Evolutionary conservation across 306 rosid species (phyloP).

Genomic region (Arachis stenosperma): DNA sequence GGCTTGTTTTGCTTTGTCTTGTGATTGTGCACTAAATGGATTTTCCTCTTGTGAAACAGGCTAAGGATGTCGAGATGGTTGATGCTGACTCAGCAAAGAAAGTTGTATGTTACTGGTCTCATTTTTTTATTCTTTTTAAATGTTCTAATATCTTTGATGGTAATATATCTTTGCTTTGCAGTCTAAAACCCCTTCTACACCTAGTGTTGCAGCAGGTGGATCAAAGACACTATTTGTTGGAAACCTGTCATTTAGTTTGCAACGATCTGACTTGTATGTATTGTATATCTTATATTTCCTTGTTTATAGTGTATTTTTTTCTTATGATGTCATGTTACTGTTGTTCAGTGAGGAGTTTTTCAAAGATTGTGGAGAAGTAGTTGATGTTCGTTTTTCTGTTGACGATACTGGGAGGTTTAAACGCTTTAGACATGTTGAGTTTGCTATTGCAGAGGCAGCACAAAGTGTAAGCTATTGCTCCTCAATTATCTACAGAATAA

Average conservation of each 20-base stretch:
- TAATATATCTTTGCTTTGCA: slow-evolving; percentile 33
- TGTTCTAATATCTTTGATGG: not conserved
- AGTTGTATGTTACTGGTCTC: slow-evolving; percentile 41
- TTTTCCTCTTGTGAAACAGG: slow-evolving; percentile 40
- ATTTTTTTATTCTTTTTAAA: not conserved
- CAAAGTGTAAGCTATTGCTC: too few species aligned
- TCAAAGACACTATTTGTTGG: slow-evolving; percentile 79
- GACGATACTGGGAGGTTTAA: slow-evolving; percentile 56
- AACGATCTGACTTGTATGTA: slow-evolving; percentile 70
- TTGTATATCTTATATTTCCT: too few species aligned
- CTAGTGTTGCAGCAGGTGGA: slow-evolving; percentile 23
- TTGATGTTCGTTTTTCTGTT: slow-evolving; percentile 64
- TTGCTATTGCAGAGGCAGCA: slow-evolving; percentile 52
- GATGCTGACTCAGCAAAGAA: slow-evolving; percentile 62
- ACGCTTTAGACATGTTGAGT: slow-evolving; percentile 90
- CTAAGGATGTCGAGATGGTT: slow-evolving; percentile 66
- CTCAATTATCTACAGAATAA: too few species aligned
- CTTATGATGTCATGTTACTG: not conserved
- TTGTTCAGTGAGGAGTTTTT: slow-evolving; percentile 69
- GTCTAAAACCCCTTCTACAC: slow-evolving; percentile 73
- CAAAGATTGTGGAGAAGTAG: slow-evolving; percentile 64
- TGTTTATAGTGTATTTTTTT: not conserved
- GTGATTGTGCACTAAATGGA: too few species aligned
- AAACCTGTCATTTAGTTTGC: slow-evolving; percentile 58
- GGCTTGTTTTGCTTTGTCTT: too few species aligned